Percentiles rank a stretch among this genome's conserved stretches.
phyloP scores from a whole-genome alignment of 305 asterid species.

The Fraxinus dipetala region DNA sequence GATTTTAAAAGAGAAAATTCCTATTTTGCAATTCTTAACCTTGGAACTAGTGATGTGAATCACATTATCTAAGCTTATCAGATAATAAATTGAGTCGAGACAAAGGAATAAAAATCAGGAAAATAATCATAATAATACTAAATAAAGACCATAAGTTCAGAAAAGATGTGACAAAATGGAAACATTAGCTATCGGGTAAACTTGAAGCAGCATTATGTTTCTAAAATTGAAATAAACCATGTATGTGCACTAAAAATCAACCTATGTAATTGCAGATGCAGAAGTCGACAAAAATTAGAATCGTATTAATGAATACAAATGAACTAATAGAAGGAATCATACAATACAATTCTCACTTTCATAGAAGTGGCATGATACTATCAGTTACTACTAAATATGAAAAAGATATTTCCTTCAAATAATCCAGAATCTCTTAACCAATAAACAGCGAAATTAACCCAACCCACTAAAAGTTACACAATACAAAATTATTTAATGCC shows the following conservation, averaged over 20 bases:
- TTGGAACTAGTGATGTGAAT: background rate
- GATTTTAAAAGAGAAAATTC: slow-evolving; percentile 1
- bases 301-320: background rate
- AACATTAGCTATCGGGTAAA: background rate
- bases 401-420: background rate
- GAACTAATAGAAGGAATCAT: background rate
- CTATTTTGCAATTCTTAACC: background rate
- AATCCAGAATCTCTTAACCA: background rate
- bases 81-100: background rate
- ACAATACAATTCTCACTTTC: background rate
- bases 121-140: background rate
- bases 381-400: background rate
- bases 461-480: background rate
- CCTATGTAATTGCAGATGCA: background rate
- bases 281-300: background rate
- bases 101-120: background rate
- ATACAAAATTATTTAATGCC: background rate
- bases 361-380: background rate
- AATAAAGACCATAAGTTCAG: background rate
- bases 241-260: background rate
- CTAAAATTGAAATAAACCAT: background rate
- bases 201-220: background rate
- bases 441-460: background rate
- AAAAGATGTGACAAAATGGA: background rate
- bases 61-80: slow-evolving; percentile 3